Conservation (phyloP, 306 rosid species). For the Prunus fruticosa region DNA sequence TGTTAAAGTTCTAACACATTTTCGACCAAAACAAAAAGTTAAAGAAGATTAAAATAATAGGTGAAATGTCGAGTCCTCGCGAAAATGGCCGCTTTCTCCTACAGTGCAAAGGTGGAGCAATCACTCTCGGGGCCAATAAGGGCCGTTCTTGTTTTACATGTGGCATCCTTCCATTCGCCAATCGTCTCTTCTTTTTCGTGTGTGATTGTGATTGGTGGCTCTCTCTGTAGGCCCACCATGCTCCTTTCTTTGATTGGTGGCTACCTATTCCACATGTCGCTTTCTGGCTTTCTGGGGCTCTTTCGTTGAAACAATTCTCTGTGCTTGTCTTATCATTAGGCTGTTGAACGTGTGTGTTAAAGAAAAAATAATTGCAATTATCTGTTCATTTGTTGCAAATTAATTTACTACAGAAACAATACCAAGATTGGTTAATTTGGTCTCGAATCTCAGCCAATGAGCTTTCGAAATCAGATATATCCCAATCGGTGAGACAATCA, state of each 20-base stretch:
- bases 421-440: background rate
- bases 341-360: background rate
- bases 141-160: background rate
- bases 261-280: slow-evolving; percentile 6
- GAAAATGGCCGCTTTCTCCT: slow-evolving; percentile 5
- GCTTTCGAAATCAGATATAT: background rate
- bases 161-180: background rate
- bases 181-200: background rate
- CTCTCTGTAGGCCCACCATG: background rate
- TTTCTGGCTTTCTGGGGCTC: background rate
- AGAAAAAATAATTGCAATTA: background rate
- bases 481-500: background rate
- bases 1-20: background rate
- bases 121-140: background rate
- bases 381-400: background rate
- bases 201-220: background rate
- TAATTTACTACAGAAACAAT: background rate
- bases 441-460: too few relatives aligned
- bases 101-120: background rate
- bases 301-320: background rate
- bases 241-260: slow-evolving; percentile 1
- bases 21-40: too few relatives aligned
- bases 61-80: background rate
- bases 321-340: background rate
- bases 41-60: background rate